These are phyloP conservation scores for Allomyces javanicus DNA, from an alignment of 192 early-diverging fungal species.

Conservation along the genomic window DNA sequence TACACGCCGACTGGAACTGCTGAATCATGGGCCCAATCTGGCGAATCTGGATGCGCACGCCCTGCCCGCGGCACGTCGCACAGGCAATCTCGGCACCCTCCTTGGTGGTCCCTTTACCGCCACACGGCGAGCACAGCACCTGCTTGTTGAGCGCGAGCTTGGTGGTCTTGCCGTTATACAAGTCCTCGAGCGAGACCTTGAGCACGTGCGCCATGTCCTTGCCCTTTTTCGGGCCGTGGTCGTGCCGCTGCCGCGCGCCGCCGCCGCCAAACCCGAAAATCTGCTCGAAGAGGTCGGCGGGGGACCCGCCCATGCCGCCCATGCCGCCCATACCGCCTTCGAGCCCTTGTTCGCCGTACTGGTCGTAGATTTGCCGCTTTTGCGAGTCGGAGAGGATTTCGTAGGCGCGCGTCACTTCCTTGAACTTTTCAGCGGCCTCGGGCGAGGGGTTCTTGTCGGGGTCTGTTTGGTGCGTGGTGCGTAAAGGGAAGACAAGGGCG, in stretches of 20 bases:
- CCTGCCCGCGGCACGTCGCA: slow-evolving; percentile 64
- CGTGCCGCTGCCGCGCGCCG: slow-evolving; percentile 31
- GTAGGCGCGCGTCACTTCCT: slow-evolving; percentile 96
- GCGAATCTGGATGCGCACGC: slow-evolving; percentile 70
- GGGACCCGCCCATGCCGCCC: slow-evolving; percentile 45
- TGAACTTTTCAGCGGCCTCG: slow-evolving; percentile 48
- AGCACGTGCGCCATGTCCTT: slow-evolving; percentile 83
- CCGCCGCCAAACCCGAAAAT: slow-evolving; percentile 82
- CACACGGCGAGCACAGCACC: slow-evolving; percentile 73
- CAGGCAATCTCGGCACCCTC: slow-evolving; percentile 78
- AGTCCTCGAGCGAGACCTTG: slow-evolving; percentile 69
- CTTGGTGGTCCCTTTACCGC: slow-evolving; percentile 81
- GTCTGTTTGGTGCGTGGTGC: slow-evolving; percentile 13
- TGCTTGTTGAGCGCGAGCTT: slow-evolving; percentile 94
- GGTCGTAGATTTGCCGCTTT: slow-evolving; percentile 82
- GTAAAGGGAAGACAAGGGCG: background rate
- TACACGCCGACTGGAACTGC: slow-evolving; percentile 96
- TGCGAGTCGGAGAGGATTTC: slow-evolving; percentile 83
- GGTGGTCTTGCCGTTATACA: slow-evolving; percentile 74
- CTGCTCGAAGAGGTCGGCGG: slow-evolving; percentile 90
- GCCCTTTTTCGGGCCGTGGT: slow-evolving; percentile 72
- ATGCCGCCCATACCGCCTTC: slow-evolving; percentile 53
- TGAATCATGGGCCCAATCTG: slow-evolving; percentile 99
- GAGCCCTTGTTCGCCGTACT: slow-evolving; percentile 81
- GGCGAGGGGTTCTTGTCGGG: slow-evolving; percentile 14